Evolutionary conservation across 164 flowering plant genomes (phyloP), one percentile per base, ranked within the genome.

Genomic region (Buxus sempervirens): DNA sequence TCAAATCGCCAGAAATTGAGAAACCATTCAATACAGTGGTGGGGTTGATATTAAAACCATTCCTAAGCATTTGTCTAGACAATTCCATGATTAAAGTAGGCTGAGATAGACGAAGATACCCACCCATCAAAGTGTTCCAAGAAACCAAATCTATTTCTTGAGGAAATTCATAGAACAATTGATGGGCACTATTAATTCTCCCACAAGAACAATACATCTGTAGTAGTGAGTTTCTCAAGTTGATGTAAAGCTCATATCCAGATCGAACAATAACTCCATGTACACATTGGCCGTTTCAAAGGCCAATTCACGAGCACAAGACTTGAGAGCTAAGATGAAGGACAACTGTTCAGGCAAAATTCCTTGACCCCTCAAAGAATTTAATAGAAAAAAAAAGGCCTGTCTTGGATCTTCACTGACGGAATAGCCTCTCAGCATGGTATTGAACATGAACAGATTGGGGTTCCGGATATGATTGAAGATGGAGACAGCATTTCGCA

Each of bases 51-150:
- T 20, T 41, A 51, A 77, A 41, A 62, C 82, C 76, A 57, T 28
- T 64, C 19, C 53, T 22, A 64, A 20, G 58, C 80, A 86, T 71
- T 67, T 73, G 36, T 60, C 53, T 67, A 55, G 82, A 78, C 77
- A 84, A 72, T 28, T 72, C 64, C 6, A 75, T 9, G 9, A 69
- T 81, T 36, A 48, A 25, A 16, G 20, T 28, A 63, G 79, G 80
- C 53, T 75, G 63, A 63, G 81, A 70, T 8, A 45, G 66, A 64
- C 60, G 71, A 60, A 84, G 73, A 75, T 81, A 84, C 0, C 81
- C 84, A 51, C 78, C 82, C 81, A 86, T 78, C 78, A 86, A 70
- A 45, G 76, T 70, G 58, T 81, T 86, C 85, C 86, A 84, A 19
- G 86, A 82, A 58, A 83, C 82, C 70, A 72, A 66, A 74, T 86